A percentile compares a stretch with the other conserved stretches of the same genome.
Evolutionary conservation across 768 basidiomycete genomes (phyloP).

Genomic region (Auricularia cornea): DNA sequence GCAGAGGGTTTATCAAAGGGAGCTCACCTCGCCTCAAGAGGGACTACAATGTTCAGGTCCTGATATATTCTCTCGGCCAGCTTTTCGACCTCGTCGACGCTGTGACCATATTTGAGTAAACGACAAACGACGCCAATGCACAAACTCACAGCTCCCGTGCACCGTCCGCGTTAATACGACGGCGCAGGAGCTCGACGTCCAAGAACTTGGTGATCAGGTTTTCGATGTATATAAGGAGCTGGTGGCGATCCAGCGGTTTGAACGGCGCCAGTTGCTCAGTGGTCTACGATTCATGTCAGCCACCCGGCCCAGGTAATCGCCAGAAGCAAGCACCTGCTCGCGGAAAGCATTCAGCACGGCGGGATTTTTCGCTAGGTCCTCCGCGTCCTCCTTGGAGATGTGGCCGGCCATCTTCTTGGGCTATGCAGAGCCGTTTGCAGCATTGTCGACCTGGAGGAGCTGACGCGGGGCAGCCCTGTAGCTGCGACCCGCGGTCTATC

Average conservation of each 20-base stretch:
- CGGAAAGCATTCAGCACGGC: not conserved
- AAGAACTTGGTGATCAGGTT: conserved; percentile 77
- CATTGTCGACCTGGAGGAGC: conserved; percentile 77
- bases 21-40: conserved; percentile 88
- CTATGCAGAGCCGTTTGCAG: conserved; percentile 27
- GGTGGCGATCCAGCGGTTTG: conserved; percentile 61
- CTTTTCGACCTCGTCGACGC: conserved; percentile 35
- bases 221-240: conserved; percentile 74
- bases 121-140: not conserved
- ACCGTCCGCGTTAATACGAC: conserved; percentile 53
- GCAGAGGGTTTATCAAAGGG: not conserved
- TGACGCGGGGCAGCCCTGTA: conserved; percentile 94
- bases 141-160: conserved; percentile 2
- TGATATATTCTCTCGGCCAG: conserved; percentile 42
- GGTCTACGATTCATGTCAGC: not conserved
- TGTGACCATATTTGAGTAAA: not conserved
- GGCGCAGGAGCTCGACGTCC: conserved; percentile 73
- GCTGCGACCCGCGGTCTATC: conserved; percentile 87
- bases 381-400: conserved; percentile 46
- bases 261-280: not conserved
- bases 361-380: conserved; percentile 18
- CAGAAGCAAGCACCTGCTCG: not conserved
- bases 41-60: conserved; percentile 33
- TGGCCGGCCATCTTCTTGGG: conserved; percentile 38
- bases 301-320: no score